Percentiles rank a stretch among this genome's conserved stretches.
phyloP scores from a whole-genome alignment of 1,139 yeast genomes.

The Citeromyces siamensis region DNA sequence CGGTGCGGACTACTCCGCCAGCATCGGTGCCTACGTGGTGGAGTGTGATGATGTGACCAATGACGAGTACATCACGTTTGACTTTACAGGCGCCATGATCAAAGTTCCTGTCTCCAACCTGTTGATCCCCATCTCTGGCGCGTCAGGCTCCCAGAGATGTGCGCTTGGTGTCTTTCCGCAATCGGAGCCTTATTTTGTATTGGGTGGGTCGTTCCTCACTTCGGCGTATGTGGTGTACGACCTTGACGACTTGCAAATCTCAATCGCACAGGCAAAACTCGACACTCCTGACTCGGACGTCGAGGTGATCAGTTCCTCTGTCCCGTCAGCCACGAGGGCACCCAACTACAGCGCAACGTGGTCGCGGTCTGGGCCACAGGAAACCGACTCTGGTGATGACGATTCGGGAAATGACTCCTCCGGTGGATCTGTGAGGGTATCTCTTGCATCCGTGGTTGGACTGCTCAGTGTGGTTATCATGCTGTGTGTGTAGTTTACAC shows the following conservation, averaged over 20 bases:
- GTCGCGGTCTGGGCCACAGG: slow-evolving; percentile 13
- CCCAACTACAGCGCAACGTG: slow-evolving; percentile 24
- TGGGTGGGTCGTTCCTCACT: slow-evolving; percentile 71
- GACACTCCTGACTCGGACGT: slow-evolving; percentile 26
- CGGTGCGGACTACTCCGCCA: slow-evolving; percentile 23
- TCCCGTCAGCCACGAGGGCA: slow-evolving; percentile 34
- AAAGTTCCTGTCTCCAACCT: slow-evolving; percentile 33
- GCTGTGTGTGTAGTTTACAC: neutral
- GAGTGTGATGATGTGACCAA: slow-evolving; percentile 18
- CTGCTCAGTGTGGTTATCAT: slow-evolving; percentile 3
- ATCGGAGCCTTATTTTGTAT: slow-evolving; percentile 21
- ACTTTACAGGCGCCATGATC: slow-evolving; percentile 40
- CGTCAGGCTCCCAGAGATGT: slow-evolving; percentile 15
- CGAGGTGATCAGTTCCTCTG: slow-evolving; percentile 23
- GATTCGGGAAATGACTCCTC: slow-evolving; percentile 8
- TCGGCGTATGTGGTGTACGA: slow-evolving; percentile 73
- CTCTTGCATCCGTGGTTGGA: slow-evolving; percentile 4
- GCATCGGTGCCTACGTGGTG: slow-evolving; percentile 22
- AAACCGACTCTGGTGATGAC: slow-evolving; percentile 11
- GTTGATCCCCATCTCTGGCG: slow-evolving; percentile 12
- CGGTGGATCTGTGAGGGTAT: slow-evolving; percentile 3
- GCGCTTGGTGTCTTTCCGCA: slow-evolving; percentile 20
- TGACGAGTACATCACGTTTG: slow-evolving; percentile 21
- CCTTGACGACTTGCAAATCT: slow-evolving; percentile 49
- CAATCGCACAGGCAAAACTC: slow-evolving; percentile 49